phyloP scores from a whole-genome alignment of 1,139 yeast genomes.

The Hyphopichia buzzinii region DNA sequence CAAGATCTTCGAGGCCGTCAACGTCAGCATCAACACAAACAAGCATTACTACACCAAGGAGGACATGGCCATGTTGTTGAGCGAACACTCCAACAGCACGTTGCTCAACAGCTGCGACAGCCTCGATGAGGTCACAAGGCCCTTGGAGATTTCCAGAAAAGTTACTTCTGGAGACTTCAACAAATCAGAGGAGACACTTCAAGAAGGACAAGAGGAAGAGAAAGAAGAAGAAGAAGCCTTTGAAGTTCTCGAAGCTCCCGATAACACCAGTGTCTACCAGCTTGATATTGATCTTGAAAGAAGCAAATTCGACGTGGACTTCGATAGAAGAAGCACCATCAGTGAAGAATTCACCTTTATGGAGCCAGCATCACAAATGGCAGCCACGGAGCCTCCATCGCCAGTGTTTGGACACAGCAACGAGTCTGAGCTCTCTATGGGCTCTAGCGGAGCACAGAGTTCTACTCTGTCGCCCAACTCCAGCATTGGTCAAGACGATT shows the following conservation, averaged over 20 bases:
- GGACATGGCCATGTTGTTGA: constrained; percentile 28
- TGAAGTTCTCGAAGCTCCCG: constrained; percentile 5
- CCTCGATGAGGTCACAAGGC: constrained; percentile 16
- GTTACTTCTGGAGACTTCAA: constrained; percentile 7
- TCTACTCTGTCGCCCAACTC: constrained; percentile 13
- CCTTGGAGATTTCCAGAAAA: constrained; percentile 23
- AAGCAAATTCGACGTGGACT: not conserved
- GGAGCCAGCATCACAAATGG: no score
- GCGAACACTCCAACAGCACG: constrained; percentile 23
- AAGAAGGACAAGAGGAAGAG: not conserved
- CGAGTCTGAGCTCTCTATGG: constrained; percentile 14
- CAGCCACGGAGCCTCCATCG: not conserved
- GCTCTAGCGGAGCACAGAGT: constrained; percentile 6
- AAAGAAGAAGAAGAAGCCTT: constrained; percentile 7
- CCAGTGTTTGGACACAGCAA: constrained; percentile 3
- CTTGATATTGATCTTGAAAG: not conserved
- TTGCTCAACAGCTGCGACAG: constrained; percentile 21
- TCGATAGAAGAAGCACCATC: no score
- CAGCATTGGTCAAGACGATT: constrained; percentile 4
- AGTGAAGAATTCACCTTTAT: constrained; percentile 1
- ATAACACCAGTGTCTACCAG: not conserved
- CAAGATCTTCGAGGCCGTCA: constrained; percentile 35
- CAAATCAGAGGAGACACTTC: constrained; percentile 3
- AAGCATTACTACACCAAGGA: constrained; percentile 33
- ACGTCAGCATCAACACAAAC: constrained; percentile 17